These are phyloP conservation scores for Neopestalotiopsis sp. DNA, from an alignment of 2,329 filamentous ascomycete species.

Conservation along the genomic window DNA sequence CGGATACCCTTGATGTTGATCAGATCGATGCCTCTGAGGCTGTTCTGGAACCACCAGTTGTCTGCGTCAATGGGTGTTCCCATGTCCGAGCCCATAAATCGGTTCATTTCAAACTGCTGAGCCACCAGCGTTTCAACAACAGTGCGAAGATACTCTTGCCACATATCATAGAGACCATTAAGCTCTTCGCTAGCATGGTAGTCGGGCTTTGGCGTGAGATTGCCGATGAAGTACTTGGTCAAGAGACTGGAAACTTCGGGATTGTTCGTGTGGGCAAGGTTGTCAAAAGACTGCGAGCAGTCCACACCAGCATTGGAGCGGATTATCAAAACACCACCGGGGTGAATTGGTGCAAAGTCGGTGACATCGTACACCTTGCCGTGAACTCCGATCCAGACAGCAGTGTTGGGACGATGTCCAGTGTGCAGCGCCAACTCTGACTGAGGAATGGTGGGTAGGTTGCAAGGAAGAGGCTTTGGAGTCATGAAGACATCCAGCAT, in stretches of 20 bases:
- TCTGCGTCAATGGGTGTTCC: slow-evolving; percentile 43
- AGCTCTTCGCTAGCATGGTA: slow-evolving; percentile 48
- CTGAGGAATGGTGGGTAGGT: slow-evolving; percentile 53
- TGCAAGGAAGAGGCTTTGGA: slow-evolving; percentile 55
- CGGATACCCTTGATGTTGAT: slow-evolving; percentile 55
- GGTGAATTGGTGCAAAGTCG: slow-evolving; percentile 58
- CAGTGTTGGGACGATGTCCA: slow-evolving; percentile 49
- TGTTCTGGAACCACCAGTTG: slow-evolving; percentile 50
- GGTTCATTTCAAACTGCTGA: slow-evolving; percentile 58
- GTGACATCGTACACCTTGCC: slow-evolving; percentile 59
- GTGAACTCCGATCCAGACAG: slow-evolving; percentile 58
- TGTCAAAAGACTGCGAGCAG: slow-evolving; percentile 56
- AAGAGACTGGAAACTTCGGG: slow-evolving; percentile 57
- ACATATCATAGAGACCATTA: slow-evolving; percentile 52
- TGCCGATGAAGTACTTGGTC: slow-evolving; percentile 59
- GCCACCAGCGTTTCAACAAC: slow-evolving; percentile 57
- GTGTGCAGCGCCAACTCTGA: slow-evolving; percentile 56
- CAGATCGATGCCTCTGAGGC: slow-evolving; percentile 31
- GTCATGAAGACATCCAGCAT: slow-evolving; percentile 65
- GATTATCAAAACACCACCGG: slow-evolving; percentile 57
- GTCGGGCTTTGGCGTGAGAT: slow-evolving; percentile 55
- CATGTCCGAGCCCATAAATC: slow-evolving; percentile 48
- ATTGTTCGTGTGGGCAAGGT: slow-evolving; percentile 59
- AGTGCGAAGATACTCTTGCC: slow-evolving; percentile 53
- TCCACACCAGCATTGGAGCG: slow-evolving; percentile 60